Conservation (phyloP, 148 eudicot genomes). For the Heliosperma pusillum region DNA sequence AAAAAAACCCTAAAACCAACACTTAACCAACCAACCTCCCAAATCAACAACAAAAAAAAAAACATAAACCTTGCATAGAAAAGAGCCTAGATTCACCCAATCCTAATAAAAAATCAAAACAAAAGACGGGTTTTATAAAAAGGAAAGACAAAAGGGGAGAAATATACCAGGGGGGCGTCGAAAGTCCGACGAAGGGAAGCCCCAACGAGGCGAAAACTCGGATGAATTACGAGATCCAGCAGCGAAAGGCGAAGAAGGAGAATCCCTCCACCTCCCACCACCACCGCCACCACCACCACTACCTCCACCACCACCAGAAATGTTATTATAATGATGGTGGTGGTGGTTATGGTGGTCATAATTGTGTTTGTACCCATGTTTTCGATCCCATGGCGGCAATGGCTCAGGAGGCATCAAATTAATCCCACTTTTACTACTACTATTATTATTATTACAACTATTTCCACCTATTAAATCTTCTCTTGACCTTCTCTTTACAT, state of each 20-base stretch:
- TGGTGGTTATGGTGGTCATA: background rate
- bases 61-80: background rate
- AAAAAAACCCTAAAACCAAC: conserved; percentile 1
- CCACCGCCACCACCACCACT: background rate
- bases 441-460: background rate
- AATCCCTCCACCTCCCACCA: conserved; percentile 48
- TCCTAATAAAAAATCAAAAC: background rate
- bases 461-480: background rate
- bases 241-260: conserved; percentile 31
- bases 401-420: conserved; percentile 92
- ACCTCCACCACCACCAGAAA: background rate
- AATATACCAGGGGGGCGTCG: conserved; percentile 53
- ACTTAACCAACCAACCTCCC: background rate
- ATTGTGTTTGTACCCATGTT: conserved; percentile 36
- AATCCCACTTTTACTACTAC: conserved; percentile 13
- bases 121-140: background rate
- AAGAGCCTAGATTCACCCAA: conserved; percentile 6
- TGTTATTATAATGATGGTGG: conserved; percentile 1
- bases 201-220: conserved; percentile 39
- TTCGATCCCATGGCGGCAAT: conserved; percentile 82
- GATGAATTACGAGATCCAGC: conserved; percentile 30
- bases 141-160: background rate
- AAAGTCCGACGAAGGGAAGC: conserved; percentile 33
- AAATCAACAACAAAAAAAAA: background rate
- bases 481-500: conserved; percentile 11